phyloP scores from a whole-genome alignment of 2,329 filamentous ascomycete genomes.

The Nectriaceae sp. region DNA sequence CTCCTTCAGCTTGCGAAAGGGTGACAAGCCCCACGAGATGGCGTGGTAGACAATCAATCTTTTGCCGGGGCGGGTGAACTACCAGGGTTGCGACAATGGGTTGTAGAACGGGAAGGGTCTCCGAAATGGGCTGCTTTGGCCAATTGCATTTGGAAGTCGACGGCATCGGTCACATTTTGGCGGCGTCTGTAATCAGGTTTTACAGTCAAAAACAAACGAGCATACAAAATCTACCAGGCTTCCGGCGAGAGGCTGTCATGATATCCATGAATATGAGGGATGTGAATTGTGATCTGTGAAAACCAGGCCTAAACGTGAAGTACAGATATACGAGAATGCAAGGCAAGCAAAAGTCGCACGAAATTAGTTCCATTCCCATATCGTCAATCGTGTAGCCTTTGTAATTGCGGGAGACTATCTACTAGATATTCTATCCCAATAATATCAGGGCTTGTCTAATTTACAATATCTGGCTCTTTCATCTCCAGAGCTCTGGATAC shows the following conservation, averaged over 20 bases:
- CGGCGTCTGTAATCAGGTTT: constrained; percentile 69
- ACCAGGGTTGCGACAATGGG: constrained; percentile 38
- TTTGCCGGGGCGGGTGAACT: constrained; percentile 29
- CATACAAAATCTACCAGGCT: constrained; percentile 40
- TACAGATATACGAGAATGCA: too few species aligned
- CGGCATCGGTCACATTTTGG: constrained; percentile 66
- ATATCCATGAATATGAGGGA: constrained; percentile 17
- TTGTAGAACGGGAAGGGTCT: constrained; percentile 49
- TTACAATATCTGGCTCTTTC: constrained; percentile 10
- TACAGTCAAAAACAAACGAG: constrained; percentile 57
- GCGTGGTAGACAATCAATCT: constrained; percentile 74
- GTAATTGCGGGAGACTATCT: background rate
- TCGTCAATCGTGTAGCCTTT: too few species aligned
- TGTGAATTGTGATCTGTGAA: background rate
- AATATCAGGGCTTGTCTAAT: constrained; percentile 14
- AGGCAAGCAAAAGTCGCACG: too few species aligned
- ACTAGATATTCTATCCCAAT: background rate
- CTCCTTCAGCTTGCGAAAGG: constrained; percentile 98
- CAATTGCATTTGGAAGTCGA: constrained; percentile 68
- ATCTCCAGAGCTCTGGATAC: constrained; percentile 6
- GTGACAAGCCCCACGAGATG: constrained; percentile 99
- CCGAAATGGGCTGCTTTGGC: constrained; percentile 59
- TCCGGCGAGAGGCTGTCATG: constrained; percentile 36
- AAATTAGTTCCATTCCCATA: too few species aligned
- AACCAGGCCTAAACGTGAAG: too few species aligned